Evolutionary conservation across 108 stramenopile genomes (phyloP).

Genomic region (Skeletonema costatum): DNA sequence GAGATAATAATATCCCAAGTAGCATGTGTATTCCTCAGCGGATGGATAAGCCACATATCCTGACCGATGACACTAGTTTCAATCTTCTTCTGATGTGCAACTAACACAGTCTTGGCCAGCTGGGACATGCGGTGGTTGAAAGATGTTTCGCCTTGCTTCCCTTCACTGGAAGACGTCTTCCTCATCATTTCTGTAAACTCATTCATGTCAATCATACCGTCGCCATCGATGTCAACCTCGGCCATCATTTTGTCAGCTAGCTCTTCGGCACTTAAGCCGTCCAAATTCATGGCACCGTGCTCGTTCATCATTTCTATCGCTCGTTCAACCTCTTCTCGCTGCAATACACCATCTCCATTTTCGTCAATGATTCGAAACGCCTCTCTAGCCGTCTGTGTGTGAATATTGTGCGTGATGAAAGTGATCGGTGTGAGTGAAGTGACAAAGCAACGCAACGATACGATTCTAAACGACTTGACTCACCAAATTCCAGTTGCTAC

Average conservation of each 20-base stretch:
- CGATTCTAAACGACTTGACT: neutral
- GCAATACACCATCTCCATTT: constrained; percentile 58
- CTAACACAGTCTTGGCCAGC: constrained; percentile 46
- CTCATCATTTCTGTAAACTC: constrained; percentile 50
- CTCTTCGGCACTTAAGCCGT: constrained; percentile 24
- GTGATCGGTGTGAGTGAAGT: neutral
- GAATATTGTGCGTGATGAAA: constrained; percentile 1
- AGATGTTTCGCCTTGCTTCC: constrained; percentile 7
- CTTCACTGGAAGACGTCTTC: constrained; percentile 10
- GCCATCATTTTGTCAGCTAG: constrained; percentile 53
- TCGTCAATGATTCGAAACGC: constrained; percentile 58
- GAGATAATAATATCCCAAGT: constrained; percentile 60
- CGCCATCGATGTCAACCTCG: constrained; percentile 52
- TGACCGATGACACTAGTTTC: constrained; percentile 39
- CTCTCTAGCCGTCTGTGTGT: constrained; percentile 45
- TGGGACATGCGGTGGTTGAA: constrained; percentile 49
- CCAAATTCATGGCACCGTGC: constrained; percentile 36
- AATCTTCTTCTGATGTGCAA: constrained; percentile 58
- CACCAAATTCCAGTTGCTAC: constrained; percentile 29
- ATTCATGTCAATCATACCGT: constrained; percentile 57
- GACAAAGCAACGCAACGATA: neutral
- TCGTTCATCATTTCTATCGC: constrained; percentile 50
- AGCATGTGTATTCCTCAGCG: constrained; percentile 38
- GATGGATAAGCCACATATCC: constrained; percentile 57
- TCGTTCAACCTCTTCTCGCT: constrained; percentile 50